Conservation (phyloP, 805 yeast species). For the Hanseniaspora jakobsenii region DNA sequence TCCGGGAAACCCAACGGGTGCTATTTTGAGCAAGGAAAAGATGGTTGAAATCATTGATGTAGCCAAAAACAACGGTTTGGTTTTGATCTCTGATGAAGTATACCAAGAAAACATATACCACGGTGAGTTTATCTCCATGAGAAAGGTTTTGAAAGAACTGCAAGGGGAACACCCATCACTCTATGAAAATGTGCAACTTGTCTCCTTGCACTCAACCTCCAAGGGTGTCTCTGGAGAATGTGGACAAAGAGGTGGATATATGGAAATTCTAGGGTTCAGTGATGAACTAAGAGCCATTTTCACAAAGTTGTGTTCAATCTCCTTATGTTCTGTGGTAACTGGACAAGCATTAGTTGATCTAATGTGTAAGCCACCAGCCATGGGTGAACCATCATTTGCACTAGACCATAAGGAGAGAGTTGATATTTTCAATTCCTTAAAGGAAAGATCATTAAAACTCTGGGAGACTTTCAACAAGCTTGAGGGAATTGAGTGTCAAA, state of each 20-base stretch:
- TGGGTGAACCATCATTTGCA: conserved; percentile 65
- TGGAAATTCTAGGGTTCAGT: conserved; percentile 80
- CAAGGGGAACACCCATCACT: conserved; percentile 42
- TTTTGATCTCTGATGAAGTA: conserved; percentile 92
- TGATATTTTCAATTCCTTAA: conserved; percentile 50
- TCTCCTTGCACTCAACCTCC: conserved; percentile 92
- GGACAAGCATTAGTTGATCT: conserved; percentile 90
- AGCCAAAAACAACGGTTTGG: conserved; percentile 76
- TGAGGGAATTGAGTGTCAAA: conserved; percentile 76
- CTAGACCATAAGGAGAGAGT: conserved; percentile 51
- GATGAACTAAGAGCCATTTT: conserved; percentile 57
- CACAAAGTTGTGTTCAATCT: conserved; percentile 77
- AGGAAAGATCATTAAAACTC: conserved; percentile 49
- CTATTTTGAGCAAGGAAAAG: conserved; percentile 52
- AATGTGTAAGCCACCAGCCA: conserved; percentile 82
- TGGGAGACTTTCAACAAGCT: conserved; percentile 60
- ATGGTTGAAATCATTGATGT: conserved; percentile 61
- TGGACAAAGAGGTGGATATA: conserved; percentile 98
- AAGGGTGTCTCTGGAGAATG: conserved; percentile 98
- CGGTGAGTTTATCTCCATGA: conserved; percentile 75
- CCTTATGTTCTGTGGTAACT: conserved; percentile 85
- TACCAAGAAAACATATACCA: conserved; percentile 85
- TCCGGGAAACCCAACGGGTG: conserved; percentile 98
- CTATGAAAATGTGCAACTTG: conserved; percentile 69
- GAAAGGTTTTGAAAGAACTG: conserved; percentile 59